phyloP scores from a whole-genome alignment of 148 eudicot species.

The Suaeda aralocaspica region DNA sequence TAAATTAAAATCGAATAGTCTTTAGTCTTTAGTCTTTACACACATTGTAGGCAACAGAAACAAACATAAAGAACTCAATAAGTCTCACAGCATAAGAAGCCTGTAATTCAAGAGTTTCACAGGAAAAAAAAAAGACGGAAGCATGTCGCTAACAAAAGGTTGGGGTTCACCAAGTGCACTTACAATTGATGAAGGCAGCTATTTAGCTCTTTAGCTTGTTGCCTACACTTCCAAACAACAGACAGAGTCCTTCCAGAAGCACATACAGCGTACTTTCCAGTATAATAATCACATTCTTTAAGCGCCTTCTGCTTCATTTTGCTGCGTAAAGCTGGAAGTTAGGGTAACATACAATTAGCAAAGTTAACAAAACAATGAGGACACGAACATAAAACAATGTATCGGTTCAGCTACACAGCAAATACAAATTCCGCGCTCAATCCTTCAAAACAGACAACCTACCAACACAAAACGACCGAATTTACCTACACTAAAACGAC shows the following conservation, averaged over 20 bases:
- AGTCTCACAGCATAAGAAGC: background rate
- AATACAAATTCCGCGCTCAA: too few species aligned
- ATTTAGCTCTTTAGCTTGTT: conserved; percentile 81
- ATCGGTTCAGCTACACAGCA: too few species aligned
- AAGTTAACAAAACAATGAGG: background rate
- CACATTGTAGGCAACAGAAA: too few species aligned
- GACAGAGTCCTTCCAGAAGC: conserved; percentile 83
- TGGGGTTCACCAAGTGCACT: conserved; percentile 25
- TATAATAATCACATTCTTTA: conserved; percentile 63
- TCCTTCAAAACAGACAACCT: background rate
- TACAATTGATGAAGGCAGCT: conserved; percentile 84
- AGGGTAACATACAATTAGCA: conserved; percentile 31
- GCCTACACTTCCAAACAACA: conserved; percentile 83
- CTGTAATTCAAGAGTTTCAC: background rate
- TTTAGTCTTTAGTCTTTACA: background rate
- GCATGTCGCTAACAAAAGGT: too few species aligned
- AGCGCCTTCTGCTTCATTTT: conserved; percentile 95
- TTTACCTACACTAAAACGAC: background rate
- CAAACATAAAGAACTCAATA: background rate
- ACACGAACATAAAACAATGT: background rate
- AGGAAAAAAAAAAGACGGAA: background rate
- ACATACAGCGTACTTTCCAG: conserved; percentile 82
- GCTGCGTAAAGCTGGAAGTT: conserved; percentile 87
- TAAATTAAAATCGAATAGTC: background rate
- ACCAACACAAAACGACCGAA: background rate